Conservation (phyloP, 352 stramenopile genomes). For the Globisporangium splendens region DNA sequence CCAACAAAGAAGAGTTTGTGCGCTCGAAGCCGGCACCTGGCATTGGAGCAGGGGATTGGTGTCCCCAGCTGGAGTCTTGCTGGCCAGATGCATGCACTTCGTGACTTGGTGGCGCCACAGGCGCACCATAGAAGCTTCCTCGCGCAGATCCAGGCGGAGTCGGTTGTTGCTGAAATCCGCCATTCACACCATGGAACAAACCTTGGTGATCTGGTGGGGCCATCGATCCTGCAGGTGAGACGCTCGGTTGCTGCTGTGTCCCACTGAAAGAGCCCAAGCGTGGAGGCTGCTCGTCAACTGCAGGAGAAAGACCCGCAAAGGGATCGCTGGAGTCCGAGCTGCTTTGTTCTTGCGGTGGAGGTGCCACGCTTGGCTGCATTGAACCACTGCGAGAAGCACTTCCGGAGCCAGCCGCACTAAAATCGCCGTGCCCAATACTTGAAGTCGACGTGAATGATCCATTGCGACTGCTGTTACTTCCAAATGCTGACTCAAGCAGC, state of each 20-base stretch:
- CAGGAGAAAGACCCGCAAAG: slow-evolving; percentile 46
- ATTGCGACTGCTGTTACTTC: slow-evolving; percentile 4
- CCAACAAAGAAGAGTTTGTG: slow-evolving; percentile 41
- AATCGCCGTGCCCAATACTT: neutral
- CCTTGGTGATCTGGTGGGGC: slow-evolving; percentile 3
- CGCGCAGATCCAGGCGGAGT: slow-evolving; percentile 13
- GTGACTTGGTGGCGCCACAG: neutral
- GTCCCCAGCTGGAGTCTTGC: neutral
- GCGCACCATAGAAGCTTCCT: slow-evolving; percentile 13
- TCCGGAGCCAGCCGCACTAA: neutral
- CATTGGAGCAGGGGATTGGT: slow-evolving; percentile 9
- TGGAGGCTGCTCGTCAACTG: slow-evolving; percentile 27
- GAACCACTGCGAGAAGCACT: slow-evolving; percentile 19
- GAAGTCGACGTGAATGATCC: slow-evolving; percentile 11
- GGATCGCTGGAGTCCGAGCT: slow-evolving; percentile 47
- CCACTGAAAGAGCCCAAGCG: slow-evolving; percentile 19
- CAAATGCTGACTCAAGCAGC: slow-evolving; percentile 62
- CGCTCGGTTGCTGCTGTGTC: slow-evolving; percentile 9
- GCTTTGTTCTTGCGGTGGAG: slow-evolving; percentile 13
- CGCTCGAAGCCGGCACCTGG: slow-evolving; percentile 18
- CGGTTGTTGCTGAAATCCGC: slow-evolving; percentile 8
- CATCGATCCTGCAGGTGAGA: slow-evolving; percentile 8
- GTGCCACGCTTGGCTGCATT: neutral
- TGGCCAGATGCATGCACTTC: neutral
- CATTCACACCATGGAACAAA: slow-evolving; percentile 12